Percentiles rank a stretch among this genome's conserved stretches.
phyloP scores from a whole-genome alignment of 768 basidiomycete species.

The Fistulinella prunicolor region DNA sequence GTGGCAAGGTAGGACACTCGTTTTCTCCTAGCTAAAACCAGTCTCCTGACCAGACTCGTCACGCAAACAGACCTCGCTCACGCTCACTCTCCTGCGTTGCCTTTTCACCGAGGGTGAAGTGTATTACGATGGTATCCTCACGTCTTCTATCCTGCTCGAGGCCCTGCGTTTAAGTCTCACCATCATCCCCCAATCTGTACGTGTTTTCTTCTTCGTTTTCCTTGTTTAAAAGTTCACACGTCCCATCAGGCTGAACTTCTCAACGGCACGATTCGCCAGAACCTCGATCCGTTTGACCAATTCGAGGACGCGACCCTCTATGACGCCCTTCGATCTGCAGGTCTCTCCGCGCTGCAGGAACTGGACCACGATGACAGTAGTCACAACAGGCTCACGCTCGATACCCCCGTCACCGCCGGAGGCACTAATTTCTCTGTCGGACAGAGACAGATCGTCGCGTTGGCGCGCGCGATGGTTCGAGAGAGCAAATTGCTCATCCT shows the following conservation, averaged over 20 bases:
- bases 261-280: slow-evolving; percentile 43
- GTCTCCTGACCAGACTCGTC: not conserved
- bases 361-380: slow-evolving; percentile 22
- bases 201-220: not conserved
- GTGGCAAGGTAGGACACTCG: not conserved
- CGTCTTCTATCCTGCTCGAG: slow-evolving; percentile 50
- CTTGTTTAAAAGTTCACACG: not conserved
- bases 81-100: slow-evolving; percentile 48
- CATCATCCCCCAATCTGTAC: slow-evolving; percentile 46
- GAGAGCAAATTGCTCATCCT: slow-evolving; percentile 44
- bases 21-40: not conserved
- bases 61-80: slow-evolving; percentile 43
- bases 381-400: slow-evolving; percentile 39
- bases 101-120: slow-evolving; percentile 50
- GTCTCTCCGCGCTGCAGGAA: slow-evolving; percentile 30
- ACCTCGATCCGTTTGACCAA: slow-evolving; percentile 50
- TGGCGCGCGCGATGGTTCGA: slow-evolving; percentile 41
- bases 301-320: slow-evolving; percentile 43
- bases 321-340: slow-evolving; percentile 39
- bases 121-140: slow-evolving; percentile 51
- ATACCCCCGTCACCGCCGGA: slow-evolving; percentile 40
- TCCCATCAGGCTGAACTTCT: slow-evolving; percentile 36
- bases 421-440: slow-evolving; percentile 40
- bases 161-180: slow-evolving; percentile 56
- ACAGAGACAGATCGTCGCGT: slow-evolving; percentile 47